Evolutionary conservation across 78 protist species (phyloP), one percentile per base, ranked within the genome.

Genomic region (Speleostelium caveatum): DNA sequence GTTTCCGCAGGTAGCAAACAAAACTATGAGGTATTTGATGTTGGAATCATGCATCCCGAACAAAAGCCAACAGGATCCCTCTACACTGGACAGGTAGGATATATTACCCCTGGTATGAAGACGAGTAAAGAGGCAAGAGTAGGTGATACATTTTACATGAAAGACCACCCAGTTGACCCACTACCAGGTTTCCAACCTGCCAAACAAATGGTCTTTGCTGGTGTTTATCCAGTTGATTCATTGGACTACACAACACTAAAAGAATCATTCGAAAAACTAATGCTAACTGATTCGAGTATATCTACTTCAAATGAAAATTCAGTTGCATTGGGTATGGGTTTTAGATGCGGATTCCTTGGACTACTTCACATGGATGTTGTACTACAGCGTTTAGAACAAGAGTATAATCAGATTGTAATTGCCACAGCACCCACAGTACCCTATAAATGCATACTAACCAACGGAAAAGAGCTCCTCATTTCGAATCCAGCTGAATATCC

Each of bases 301-400:
- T 68, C 87, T 35, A 59, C 79, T 21, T 33, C 17, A 12, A 86
- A 69, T 41, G 86, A 72, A 33, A 21, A 32, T 8, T 74, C 92
- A 26, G n/a, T 42, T n/a, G 97, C 97, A 26, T 90, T 97, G 35
- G 99, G 99, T n/a, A 62, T 68, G 39, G 99, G 99, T 36, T 95
- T 92, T 51, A 95, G 97, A 36, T 91, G 95, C 63, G 99, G 99
- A 4, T 97, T 97, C 90, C 92, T 97, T 12, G 99, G 99, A 5
- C 61, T 97, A 51, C 94, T 97, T 42, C 99, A 97, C 86, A 94
- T 97, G 98, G 97, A 96, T 24, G 97, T 96, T 2, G 89, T 96
- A 30, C 69, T 45, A 22, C 95, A 94, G 76, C 88, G 99, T 28
- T 78, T 97, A 7, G 88, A 95, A 56, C 94, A 96, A 61, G 94